Evolutionary conservation across 495 filamentous ascomycete genomes (phyloP).

Genomic region (Podospora appendiculata): DNA sequence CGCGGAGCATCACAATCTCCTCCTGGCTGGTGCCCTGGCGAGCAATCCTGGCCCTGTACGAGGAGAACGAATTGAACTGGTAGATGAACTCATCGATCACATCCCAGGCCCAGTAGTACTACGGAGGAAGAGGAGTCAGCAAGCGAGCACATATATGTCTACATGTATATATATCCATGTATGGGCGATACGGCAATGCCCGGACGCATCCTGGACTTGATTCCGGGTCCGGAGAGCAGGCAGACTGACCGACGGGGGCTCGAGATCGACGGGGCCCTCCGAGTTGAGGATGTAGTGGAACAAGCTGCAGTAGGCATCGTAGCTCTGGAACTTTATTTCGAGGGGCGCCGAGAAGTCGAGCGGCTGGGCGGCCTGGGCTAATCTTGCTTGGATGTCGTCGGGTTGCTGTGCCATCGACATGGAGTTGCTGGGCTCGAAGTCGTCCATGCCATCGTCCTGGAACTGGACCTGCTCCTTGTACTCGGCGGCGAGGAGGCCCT

Average conservation of each 20-base stretch:
- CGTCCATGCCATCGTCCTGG: constrained; percentile 67
- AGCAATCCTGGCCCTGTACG: constrained; percentile 86
- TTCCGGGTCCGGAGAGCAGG: no score
- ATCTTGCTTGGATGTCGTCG: constrained; percentile 84
- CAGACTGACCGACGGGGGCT: constrained; percentile 79
- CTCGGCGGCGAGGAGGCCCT: constrained; percentile 88
- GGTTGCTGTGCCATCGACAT: constrained; percentile 44
- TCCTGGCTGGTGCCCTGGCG: constrained; percentile 78
- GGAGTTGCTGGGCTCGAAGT: constrained; percentile 52
- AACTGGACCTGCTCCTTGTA: constrained; percentile 92
- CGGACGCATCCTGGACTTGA: not conserved
- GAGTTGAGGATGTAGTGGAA: constrained; percentile 99
- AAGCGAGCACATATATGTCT: not conserved
- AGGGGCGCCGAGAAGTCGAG: constrained; percentile 90
- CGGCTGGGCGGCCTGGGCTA: constrained; percentile 84
- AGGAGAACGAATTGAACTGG: constrained; percentile 99
- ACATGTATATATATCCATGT: not conserved
- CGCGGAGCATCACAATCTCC: constrained; percentile 81
- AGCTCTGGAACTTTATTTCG: constrained; percentile 93
- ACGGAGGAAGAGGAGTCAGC: constrained; percentile 15
- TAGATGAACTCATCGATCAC: constrained; percentile 99
- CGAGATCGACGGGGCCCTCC: constrained; percentile 92
- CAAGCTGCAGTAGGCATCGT: constrained; percentile 97
- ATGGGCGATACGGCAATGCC: not conserved
- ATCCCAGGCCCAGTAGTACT: constrained; percentile 99